A percentile compares a stretch with the other conserved stretches of the same genome.
These are phyloP conservation scores for Capsicum pubescens DNA, from an alignment of 257 asterid genomes.

Conservation along the genomic window DNA sequence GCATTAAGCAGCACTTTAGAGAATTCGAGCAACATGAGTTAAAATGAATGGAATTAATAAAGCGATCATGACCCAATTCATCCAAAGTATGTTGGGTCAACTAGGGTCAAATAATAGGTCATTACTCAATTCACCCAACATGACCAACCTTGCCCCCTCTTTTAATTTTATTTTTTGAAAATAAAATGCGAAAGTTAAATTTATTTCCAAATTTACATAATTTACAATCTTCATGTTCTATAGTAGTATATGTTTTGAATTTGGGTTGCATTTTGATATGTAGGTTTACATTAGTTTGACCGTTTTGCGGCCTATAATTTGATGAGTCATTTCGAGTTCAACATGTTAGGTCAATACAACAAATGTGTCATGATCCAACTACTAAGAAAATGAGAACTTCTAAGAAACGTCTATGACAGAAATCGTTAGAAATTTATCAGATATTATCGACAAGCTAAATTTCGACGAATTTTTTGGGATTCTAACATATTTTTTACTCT, in stretches of 20 bases:
- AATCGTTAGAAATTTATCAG: neutral
- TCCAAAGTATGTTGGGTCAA: neutral
- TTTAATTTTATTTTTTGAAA: neutral
- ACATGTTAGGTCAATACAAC: neutral
- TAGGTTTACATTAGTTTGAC: neutral
- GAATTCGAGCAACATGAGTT: rapidly evolving
- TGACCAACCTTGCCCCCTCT: neutral
- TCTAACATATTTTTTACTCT: neutral
- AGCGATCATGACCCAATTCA: neutral
- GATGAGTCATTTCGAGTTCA: neutral
- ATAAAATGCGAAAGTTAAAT: no score
- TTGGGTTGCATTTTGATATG: neutral
- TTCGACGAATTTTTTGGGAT: neutral
- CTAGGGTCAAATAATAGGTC: neutral
- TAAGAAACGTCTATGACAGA: neutral
- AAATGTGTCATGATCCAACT: neutral
- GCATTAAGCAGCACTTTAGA: neutral
- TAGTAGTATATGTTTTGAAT: neutral
- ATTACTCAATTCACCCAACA: neutral
- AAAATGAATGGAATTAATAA: neutral
- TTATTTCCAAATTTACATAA: neutral
- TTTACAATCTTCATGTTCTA: neutral
- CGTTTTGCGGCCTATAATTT: neutral
- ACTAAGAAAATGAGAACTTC: neutral
- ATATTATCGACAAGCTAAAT: neutral